These are phyloP conservation scores for Pachysandra terminalis DNA, from an alignment of 164 flowering plant species.

Conservation along the genomic window DNA sequence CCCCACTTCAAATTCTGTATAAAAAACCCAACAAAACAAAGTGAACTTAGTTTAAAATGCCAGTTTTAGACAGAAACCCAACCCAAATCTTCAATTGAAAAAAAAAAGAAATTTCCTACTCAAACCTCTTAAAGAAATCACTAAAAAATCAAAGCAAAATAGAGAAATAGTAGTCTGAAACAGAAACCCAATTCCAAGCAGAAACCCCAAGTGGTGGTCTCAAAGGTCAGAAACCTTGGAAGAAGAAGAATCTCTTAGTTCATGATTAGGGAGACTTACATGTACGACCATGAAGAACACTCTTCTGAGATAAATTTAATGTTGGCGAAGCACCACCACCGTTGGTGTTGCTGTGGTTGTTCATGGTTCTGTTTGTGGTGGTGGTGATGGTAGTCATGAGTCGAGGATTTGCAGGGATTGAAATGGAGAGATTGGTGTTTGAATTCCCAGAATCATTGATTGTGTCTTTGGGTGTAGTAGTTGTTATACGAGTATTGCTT, in stretches of 20 bases:
- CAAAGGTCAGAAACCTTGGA: neutral
- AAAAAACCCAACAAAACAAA: too few species aligned
- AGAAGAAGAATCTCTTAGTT: neutral
- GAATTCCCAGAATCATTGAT: neutral
- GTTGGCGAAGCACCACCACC: constrained; percentile 10
- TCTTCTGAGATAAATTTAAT: constrained; percentile 24
- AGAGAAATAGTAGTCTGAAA: too few species aligned
- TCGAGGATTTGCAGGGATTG: constrained; percentile 18
- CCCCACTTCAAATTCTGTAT: too few species aligned
- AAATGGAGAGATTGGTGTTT: constrained; percentile 28
- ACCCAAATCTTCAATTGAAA: too few species aligned
- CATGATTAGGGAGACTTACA: neutral
- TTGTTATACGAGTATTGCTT: neutral
- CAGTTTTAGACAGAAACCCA: too few species aligned
- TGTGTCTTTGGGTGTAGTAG: neutral
- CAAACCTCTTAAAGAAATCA: too few species aligned
- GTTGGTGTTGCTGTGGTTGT: constrained; percentile 6
- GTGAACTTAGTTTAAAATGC: neutral
- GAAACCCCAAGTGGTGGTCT: neutral
- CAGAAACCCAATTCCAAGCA: too few species aligned
- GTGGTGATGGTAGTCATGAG: neutral
- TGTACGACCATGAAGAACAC: constrained; percentile 34
- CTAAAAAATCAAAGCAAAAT: too few species aligned
- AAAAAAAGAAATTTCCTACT: neutral
- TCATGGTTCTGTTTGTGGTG: constrained; percentile 26